Evolutionary conservation across 257 asterid species (phyloP).

Genomic region (Scutellaria baicalensis): DNA sequence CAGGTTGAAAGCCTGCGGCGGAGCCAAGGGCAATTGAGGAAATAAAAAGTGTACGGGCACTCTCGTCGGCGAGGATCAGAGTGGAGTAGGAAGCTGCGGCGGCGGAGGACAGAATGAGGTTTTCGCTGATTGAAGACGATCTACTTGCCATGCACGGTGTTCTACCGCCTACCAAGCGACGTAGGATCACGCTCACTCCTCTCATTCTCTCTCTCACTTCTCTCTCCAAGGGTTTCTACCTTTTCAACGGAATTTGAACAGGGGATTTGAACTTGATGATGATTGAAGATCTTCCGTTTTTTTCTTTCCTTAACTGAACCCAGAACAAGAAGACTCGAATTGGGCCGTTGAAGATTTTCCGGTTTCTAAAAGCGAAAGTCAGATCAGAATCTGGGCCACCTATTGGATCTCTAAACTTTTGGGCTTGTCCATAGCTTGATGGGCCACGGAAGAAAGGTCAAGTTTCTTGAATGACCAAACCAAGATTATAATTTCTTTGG

Average conservation of each 20-base stretch:
- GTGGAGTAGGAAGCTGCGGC: conserved; percentile 65
- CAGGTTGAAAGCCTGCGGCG: conserved; percentile 10
- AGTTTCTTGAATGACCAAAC: too few relatives aligned
- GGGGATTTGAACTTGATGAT: too few relatives aligned
- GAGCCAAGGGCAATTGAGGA: conserved; percentile 21
- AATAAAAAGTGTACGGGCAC: conserved; percentile 27
- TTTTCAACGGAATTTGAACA: background rate
- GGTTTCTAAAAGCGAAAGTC: too few relatives aligned
- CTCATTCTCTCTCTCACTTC: conserved; percentile 40
- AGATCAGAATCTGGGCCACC: too few relatives aligned
- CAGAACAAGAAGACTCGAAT: background rate
- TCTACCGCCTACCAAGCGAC: conserved; percentile 43
- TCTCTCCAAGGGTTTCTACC: background rate
- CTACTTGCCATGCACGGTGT: conserved; percentile 22
- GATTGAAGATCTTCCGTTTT: background rate
- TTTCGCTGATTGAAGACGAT: conserved; percentile 35
- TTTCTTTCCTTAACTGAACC: background rate
- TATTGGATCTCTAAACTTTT: too few relatives aligned
- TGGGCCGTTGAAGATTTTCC: background rate
- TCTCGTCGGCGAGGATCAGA: conserved; percentile 39
- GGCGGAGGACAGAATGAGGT: conserved; percentile 52
- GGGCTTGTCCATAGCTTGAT: too few relatives aligned
- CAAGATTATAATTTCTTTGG: too few relatives aligned
- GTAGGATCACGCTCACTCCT: conserved; percentile 34
- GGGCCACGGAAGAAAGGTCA: too few relatives aligned